Conservation (phyloP, 805 yeast genomes). For the Saccharomycodes ludwigii region DNA sequence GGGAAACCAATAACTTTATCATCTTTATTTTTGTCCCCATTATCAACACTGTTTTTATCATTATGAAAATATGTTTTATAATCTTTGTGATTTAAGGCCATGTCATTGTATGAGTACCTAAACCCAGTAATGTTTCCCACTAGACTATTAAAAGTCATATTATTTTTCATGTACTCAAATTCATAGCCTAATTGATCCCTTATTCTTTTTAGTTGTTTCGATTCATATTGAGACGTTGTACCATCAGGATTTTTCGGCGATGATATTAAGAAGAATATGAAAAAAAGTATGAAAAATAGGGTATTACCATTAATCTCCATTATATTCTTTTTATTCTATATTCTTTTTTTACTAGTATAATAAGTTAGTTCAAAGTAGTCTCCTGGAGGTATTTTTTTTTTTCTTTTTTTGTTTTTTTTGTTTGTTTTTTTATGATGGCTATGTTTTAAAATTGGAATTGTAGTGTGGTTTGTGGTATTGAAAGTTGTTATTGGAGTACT, state of each 20-base stretch:
- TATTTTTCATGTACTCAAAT: slow-evolving; percentile 23
- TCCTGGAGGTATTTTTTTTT: background rate
- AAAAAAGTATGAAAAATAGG: slow-evolving; percentile 15
- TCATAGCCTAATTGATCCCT: slow-evolving; percentile 25
- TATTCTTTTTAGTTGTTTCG: slow-evolving; percentile 26
- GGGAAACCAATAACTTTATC: slow-evolving; percentile 32
- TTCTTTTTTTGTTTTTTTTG: too few species aligned
- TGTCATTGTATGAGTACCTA: slow-evolving; percentile 51
- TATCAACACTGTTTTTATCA: too few species aligned
- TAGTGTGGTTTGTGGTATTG: too few species aligned
- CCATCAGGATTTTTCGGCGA: slow-evolving; percentile 24
- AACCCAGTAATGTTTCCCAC: slow-evolving; percentile 70
- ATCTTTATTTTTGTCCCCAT: too few species aligned
- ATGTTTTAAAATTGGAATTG: too few species aligned
- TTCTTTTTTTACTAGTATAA: background rate
- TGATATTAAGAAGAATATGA: slow-evolving; percentile 20
- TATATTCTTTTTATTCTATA: slow-evolving; percentile 1
- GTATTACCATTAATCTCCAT: slow-evolving; percentile 25
- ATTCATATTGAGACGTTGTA: slow-evolving; percentile 25
- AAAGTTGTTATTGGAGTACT: too few species aligned
- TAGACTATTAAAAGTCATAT: slow-evolving; percentile 35
- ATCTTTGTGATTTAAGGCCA: slow-evolving; percentile 29
- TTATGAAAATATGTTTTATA: slow-evolving; percentile 31
- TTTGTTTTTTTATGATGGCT: too few species aligned
- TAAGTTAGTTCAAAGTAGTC: background rate